A percentile compares a stretch with the other conserved stretches of the same genome.
phyloP scores from a whole-genome alignment of 768 basidiomycete species.

The Lepiota venenata region DNA sequence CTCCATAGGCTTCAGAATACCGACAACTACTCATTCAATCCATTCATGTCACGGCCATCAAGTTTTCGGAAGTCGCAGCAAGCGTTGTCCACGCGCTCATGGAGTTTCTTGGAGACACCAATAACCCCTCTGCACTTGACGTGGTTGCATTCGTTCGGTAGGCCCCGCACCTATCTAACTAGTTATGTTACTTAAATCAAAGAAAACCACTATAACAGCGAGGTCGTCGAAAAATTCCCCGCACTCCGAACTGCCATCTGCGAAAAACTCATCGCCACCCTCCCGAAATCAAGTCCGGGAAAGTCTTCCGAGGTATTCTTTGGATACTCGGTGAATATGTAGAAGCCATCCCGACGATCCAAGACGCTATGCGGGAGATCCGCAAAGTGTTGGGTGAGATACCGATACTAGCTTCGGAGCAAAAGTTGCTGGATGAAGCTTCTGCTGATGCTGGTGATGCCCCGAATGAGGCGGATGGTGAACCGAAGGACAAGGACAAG shows the following conservation, averaged over 20 bases:
- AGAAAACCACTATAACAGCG: conserved; percentile 36
- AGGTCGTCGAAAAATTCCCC: conserved; percentile 98
- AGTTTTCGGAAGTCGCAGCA: conserved; percentile 95
- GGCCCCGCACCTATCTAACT: conserved; percentile 1
- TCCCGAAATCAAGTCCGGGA: conserved; percentile 88
- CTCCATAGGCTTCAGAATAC: conserved; percentile 82
- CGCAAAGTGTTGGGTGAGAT: conserved; percentile 91
- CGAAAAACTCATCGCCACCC: conserved; percentile 78
- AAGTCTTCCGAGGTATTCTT: conserved; percentile 92
- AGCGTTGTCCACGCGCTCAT: conserved; percentile 91
- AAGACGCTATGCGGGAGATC: conserved; percentile 70
- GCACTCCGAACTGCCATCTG: conserved; percentile 76
- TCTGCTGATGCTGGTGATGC: conserved; percentile 36
- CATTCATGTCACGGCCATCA: conserved; percentile 94
- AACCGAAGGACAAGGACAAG: conserved; percentile 29
- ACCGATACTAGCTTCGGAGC: conserved; percentile 93
- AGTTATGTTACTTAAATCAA: not conserved
- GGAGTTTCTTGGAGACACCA: conserved; percentile 94
- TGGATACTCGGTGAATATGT: conserved; percentile 99
- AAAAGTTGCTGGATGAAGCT: conserved; percentile 75
- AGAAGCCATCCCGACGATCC: conserved; percentile 61
- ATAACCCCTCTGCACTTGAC: conserved; percentile 92
- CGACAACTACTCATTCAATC: conserved; percentile 95
- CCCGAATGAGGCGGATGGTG: conserved; percentile 42
- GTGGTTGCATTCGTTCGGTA: conserved; percentile 73